phyloP scores from a whole-genome alignment of 176 grass and related monocot genomes.

The Ensete ventricosum region DNA sequence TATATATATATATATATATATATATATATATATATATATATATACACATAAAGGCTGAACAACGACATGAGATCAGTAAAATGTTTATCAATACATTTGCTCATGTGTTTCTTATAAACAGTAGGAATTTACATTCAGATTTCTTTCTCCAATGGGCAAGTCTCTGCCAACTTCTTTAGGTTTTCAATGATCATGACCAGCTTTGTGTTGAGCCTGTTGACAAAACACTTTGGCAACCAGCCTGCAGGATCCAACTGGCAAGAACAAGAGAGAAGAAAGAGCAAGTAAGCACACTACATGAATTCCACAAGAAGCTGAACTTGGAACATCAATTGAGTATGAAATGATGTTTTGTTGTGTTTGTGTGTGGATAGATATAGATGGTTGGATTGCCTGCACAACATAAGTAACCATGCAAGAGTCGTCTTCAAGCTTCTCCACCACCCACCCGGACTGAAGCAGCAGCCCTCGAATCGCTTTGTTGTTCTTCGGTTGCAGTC shows the following conservation, averaged over 20 bases:
- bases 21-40: too few species aligned
- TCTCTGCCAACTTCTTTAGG: conserved; percentile 66
- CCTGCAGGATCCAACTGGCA: conserved; percentile 75
- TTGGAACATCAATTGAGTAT: too few species aligned
- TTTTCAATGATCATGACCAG: conserved; percentile 84
- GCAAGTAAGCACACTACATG: too few species aligned
- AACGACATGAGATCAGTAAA: too few species aligned
- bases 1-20: too few species aligned
- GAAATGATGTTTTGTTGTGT: too few species aligned
- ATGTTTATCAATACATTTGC: background rate
- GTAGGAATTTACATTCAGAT: background rate
- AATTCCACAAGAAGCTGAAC: too few species aligned
- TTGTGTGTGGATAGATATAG: background rate
- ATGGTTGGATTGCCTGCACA: conserved; percentile 29
- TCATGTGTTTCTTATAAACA: background rate
- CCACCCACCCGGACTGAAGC: conserved; percentile 94
- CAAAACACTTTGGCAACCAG: conserved; percentile 87
- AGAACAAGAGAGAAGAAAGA: background rate
- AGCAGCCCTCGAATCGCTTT: conserved; percentile 48
- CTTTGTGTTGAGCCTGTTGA: conserved; percentile 76
- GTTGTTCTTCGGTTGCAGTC: conserved; percentile 54
- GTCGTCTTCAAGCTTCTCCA: conserved; percentile 60
- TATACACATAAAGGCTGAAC: too few species aligned
- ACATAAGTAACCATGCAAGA: conserved; percentile 88
- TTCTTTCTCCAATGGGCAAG: background rate